These are phyloP conservation scores for Cercospora sp. DNA, from an alignment of 2,329 filamentous ascomycete species.

Conservation along the genomic window DNA sequence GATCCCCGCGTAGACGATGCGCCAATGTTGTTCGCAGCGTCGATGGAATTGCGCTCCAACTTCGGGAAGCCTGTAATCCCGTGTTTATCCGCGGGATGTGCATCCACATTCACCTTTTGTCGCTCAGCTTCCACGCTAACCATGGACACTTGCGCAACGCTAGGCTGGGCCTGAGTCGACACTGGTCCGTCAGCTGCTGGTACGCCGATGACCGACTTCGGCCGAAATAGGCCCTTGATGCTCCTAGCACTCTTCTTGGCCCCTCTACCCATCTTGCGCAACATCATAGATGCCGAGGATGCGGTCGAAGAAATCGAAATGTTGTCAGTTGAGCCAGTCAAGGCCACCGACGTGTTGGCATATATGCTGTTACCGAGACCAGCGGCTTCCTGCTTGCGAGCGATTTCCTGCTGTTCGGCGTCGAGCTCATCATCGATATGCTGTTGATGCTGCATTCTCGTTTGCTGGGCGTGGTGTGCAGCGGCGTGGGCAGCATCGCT, in stretches of 20 bases:
- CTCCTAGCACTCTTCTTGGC: constrained; percentile 93
- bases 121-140: constrained; percentile 93
- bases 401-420: constrained; percentile 87
- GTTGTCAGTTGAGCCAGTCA: constrained; percentile 91
- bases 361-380: constrained; percentile 95
- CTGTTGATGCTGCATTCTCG: constrained; percentile 34
- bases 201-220: constrained; percentile 84
- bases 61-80: constrained; percentile 81
- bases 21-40: constrained; percentile 52
- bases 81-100: constrained; percentile 66
- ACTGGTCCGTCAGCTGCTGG: constrained; percentile 68
- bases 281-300: constrained; percentile 87
- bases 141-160: constrained; percentile 86
- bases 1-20: constrained; percentile 38
- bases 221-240: constrained; percentile 88
- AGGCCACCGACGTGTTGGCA: constrained; percentile 65
- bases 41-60: constrained; percentile 78
- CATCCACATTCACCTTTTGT: constrained; percentile 76
- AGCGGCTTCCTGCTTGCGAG: constrained; percentile 84
- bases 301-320: constrained; percentile 87
- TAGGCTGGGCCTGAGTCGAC: constrained; percentile 56
- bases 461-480: constrained; percentile 30
- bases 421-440: constrained; percentile 52
- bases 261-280: constrained; percentile 98
- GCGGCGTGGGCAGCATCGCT: constrained; percentile 39